A percentile compares a stretch with the other conserved stretches of the same genome.
Conservation (phyloP, 371 early-diverging fungal species). For the Rhizopus delemar region DNA sequence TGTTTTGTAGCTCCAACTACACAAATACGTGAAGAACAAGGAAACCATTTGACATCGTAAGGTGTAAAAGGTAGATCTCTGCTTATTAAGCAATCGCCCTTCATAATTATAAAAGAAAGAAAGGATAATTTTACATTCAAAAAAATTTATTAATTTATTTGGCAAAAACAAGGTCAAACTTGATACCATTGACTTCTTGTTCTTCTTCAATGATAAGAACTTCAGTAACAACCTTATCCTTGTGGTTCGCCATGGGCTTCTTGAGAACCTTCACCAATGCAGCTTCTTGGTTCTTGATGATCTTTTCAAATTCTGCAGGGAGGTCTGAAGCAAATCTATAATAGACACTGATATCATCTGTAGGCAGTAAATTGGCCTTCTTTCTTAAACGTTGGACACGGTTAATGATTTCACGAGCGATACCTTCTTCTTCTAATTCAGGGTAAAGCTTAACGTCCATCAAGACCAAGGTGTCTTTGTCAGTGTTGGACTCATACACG, state of each 20-base stretch:
- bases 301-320: constrained; percentile 63
- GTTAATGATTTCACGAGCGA: constrained; percentile 97
- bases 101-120: constrained; percentile 8
- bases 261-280: constrained; percentile 76
- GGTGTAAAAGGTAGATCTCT: constrained; percentile 44
- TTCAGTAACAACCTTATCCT: constrained; percentile 36
- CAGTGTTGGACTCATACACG: constrained; percentile 75
- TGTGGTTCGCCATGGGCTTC: constrained; percentile 51
- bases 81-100: constrained; percentile 16
- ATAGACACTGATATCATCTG: constrained; percentile 85
- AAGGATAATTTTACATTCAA: neutral
- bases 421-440: constrained; percentile 88
- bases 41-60: constrained; percentile 67
- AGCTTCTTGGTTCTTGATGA: constrained; percentile 74
- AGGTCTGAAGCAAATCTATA: constrained; percentile 75
- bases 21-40: constrained; percentile 68
- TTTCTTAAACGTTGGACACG: constrained; percentile 98
- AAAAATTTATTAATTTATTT: constrained; percentile 18
- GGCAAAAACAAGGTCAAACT: constrained; percentile 44
- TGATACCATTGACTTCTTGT: constrained; percentile 68
- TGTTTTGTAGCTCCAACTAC: constrained; percentile 68
- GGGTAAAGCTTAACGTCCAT: constrained; percentile 85
- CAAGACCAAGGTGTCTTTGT: constrained; percentile 88
- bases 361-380: constrained; percentile 81
- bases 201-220: constrained; percentile 68